Base-by-base conservation (phyloP, 106 monocot genomes). In the Ottelia alismoides region DNA sequence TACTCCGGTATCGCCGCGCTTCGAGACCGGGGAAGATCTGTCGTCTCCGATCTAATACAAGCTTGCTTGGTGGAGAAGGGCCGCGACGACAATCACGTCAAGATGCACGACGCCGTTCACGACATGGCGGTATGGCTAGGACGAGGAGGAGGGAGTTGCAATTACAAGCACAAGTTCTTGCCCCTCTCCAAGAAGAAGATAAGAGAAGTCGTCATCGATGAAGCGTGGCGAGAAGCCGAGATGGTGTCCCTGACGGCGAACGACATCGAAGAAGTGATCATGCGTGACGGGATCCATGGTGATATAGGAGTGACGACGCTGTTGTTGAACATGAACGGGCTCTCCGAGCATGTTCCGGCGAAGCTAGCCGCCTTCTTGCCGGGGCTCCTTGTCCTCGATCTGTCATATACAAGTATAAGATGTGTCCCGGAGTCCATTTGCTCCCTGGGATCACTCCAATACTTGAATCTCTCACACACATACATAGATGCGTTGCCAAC, bases 381-480 rank as follows among this genome's bases (percentile, higher is more conserved):
- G 0, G 26, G 28, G 1, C 51, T 58, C 5, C 9, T 30, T 5
- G 28, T 67, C 18, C 20, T 67, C 9, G 58, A 67, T 27, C 20
- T 67, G 20, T 67, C 67, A 18, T 1, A 51, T 70, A 67, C 67
- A 2, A 20, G 50, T n/a, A 10, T 67, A 9, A 3, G 19, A 16
- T 49, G 45, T 17, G 18, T 67, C 19, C 67, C 67, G 0, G 21
- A 0, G 11, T 18, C 14, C 20, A 50, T 67, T 35, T 30, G 58
- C 16, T 2, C 5, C 2, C 31, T 67, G 10, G 26, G 17, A 11
- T 10, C 22, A n/a, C 28, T 67, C 30, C 31, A 30, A 2, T 49
- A 59, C 48, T 48, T 62, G 2, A 45, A 64, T 20, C 30, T 56
- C 1, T 47, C 55, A 1, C 45, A 21, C 47, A 70, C 62, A 12